Percentiles rank a stretch among this genome's conserved stretches.
Evolutionary conservation across 2,329 filamentous ascomycete species (phyloP).

Genomic region (Penicillium digitatum): DNA sequence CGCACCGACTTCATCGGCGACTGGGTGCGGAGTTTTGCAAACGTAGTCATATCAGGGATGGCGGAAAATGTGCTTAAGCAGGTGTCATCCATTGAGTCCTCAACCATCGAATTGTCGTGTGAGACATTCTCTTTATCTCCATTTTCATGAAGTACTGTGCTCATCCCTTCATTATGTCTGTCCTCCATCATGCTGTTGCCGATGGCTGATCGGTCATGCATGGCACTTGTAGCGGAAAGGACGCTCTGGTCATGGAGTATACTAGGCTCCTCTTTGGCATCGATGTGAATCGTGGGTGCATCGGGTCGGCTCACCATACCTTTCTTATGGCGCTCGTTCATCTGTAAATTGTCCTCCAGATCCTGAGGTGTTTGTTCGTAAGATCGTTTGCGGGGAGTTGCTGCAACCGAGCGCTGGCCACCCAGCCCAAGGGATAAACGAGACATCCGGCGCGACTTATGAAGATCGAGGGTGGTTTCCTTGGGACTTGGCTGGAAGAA

Average conservation of each 20-base stretch:
- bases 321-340: conserved; percentile 28
- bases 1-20: conserved; percentile 53
- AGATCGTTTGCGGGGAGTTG: conserved; percentile 24
- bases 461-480: conserved; percentile 12
- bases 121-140: conserved; percentile 23
- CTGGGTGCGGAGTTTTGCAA: conserved; percentile 65
- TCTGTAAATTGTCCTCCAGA: conserved; percentile 12
- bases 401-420: conserved; percentile 1
- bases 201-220: conserved; percentile 21
- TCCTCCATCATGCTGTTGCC: conserved; percentile 39
- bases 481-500: background rate
- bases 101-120: conserved; percentile 28
- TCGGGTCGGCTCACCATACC: conserved; percentile 23
- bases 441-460: conserved; percentile 14
- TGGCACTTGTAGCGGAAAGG: conserved; percentile 10
- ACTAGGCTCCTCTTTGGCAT: conserved; percentile 28
- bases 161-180: conserved; percentile 42
- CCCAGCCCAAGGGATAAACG: conserved; percentile 14
- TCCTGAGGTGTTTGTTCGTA: conserved; percentile 24
- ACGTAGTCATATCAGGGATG: conserved; percentile 79
- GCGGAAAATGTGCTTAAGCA: conserved; percentile 83
- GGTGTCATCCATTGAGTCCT: conserved; percentile 42
- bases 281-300: conserved; percentile 24
- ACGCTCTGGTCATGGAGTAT: conserved; percentile 20
- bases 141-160: conserved; percentile 36